phyloP scores from a whole-genome alignment of 2,329 filamentous ascomycete genomes.

The Aureobasidium leucospermi region DNA sequence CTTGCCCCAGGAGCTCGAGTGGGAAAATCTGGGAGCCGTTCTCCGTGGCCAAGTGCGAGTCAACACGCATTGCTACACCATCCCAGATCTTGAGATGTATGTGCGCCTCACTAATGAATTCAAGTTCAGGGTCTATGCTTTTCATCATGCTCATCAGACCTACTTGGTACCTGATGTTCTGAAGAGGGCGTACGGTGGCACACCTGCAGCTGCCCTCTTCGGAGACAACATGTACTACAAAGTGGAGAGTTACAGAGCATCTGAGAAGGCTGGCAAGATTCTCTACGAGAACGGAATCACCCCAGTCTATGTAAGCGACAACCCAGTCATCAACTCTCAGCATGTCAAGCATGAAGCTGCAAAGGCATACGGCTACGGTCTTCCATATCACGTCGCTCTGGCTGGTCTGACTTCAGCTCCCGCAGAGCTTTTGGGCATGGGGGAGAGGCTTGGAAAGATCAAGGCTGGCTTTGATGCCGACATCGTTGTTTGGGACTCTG shows the following conservation, averaged over 20 bases:
- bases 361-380: constrained; percentile 35
- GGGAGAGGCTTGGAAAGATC: constrained; percentile 34
- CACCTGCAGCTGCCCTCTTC: constrained; percentile 50
- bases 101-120: constrained; percentile 67
- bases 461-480: constrained; percentile 36
- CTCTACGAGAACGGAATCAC: constrained; percentile 59
- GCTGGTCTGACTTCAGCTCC: constrained; percentile 34
- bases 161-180: constrained; percentile 57
- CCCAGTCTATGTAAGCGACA: constrained; percentile 62
- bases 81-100: constrained; percentile 62
- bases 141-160: constrained; percentile 58
- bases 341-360: constrained; percentile 57
- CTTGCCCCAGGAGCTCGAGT: constrained; percentile 54
- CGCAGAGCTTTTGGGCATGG: constrained; percentile 34
- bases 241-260: constrained; percentile 56
- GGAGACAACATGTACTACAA: constrained; percentile 70
- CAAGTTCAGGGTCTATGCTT: constrained; percentile 57
- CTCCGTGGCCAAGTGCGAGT: constrained; percentile 61
- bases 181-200: constrained; percentile 33
- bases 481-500: constrained; percentile 37
- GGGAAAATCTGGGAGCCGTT: constrained; percentile 57
- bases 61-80: constrained; percentile 66
- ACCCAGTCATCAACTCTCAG: constrained; percentile 62
- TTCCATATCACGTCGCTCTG: constrained; percentile 35
- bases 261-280: constrained; percentile 59